Evolutionary conservation across 106 monocot species (phyloP).

Genomic region (Acorus calamus): DNA sequence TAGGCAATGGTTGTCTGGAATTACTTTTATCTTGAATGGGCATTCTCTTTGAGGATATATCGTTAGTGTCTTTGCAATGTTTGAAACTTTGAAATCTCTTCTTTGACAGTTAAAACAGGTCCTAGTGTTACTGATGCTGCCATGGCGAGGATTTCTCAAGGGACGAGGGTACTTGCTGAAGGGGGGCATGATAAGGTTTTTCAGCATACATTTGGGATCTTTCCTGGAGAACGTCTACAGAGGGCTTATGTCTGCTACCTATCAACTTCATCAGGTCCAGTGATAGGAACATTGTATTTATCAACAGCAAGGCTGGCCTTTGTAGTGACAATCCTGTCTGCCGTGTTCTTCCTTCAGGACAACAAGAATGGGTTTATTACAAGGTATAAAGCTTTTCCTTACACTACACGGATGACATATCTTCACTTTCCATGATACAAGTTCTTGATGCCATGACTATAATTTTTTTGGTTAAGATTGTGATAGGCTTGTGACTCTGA

Average conservation of each 20-base stretch:
- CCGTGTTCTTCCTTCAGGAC: slow-evolving; percentile 25
- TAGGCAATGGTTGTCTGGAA: too few species aligned
- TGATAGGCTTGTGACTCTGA: too few species aligned
- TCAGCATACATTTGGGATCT: slow-evolving; percentile 45
- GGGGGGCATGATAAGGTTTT: slow-evolving; percentile 78
- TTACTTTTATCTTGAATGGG: too few species aligned
- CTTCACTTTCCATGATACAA: too few species aligned
- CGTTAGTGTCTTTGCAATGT: too few species aligned
- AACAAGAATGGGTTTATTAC: slow-evolving; percentile 47
- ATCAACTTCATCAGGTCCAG: slow-evolving; percentile 79
- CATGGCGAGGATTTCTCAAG: slow-evolving; percentile 54
- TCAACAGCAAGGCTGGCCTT: slow-evolving; percentile 57
- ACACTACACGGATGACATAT: too few species aligned
- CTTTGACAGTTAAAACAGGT: slow-evolving; percentile 52
- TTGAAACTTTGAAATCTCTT: not conserved
- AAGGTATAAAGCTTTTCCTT: slow-evolving; percentile 32
- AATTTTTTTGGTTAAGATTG: too few species aligned
- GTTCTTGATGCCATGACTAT: too few species aligned
- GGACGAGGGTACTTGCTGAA: slow-evolving; percentile 74
- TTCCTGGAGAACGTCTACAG: slow-evolving; percentile 55
- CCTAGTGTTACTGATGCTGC: slow-evolving; percentile 68
- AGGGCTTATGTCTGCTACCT: slow-evolving; percentile 81
- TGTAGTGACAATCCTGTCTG: slow-evolving; percentile 69
- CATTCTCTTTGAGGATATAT: too few species aligned
- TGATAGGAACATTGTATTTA: slow-evolving; percentile 74